A percentile compares a stretch with the other conserved stretches of the same genome.
phyloP scores from a whole-genome alignment of 2,329 filamentous ascomycete species.

The Colletotrichum eremochloae region DNA sequence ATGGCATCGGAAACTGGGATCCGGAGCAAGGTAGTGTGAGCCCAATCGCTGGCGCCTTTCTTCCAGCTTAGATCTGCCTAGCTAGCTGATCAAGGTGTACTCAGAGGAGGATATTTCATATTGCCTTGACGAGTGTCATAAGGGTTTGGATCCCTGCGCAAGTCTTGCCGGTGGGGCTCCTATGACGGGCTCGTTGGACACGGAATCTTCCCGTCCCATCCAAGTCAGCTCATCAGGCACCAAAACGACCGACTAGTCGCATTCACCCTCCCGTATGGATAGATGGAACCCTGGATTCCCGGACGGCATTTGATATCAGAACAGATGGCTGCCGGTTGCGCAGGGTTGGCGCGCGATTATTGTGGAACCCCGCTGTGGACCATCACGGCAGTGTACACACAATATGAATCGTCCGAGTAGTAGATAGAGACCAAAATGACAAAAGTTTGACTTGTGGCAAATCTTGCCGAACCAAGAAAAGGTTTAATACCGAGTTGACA shows the following conservation, averaged over 20 bases:
- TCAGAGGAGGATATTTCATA: too few relatives aligned
- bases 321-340: neutral
- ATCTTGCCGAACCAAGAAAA: constrained; percentile 18
- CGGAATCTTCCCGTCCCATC: constrained; percentile 17
- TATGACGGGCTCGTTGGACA: constrained; percentile 16
- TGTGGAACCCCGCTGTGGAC: constrained; percentile 32
- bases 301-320: neutral
- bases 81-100: too few relatives aligned
- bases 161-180: constrained; percentile 26
- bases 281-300: constrained; percentile 4
- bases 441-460: constrained; percentile 30
- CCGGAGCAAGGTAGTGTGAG: constrained; percentile 5
- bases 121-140: neutral
- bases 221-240: constrained; percentile 7
- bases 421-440: constrained; percentile 3
- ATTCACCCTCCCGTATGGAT: constrained; percentile 27
- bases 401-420: constrained; percentile 22
- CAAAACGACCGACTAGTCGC: neutral
- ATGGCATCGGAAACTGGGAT: neutral
- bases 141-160: constrained; percentile 23
- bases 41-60: neutral
- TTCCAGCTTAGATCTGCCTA: too few relatives aligned
- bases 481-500: constrained; percentile 9
- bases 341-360: constrained; percentile 26
- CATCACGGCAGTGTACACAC: neutral